These are phyloP conservation scores for Purshia tridentata DNA, from an alignment of 306 rosid genomes.

Conservation along the genomic window DNA sequence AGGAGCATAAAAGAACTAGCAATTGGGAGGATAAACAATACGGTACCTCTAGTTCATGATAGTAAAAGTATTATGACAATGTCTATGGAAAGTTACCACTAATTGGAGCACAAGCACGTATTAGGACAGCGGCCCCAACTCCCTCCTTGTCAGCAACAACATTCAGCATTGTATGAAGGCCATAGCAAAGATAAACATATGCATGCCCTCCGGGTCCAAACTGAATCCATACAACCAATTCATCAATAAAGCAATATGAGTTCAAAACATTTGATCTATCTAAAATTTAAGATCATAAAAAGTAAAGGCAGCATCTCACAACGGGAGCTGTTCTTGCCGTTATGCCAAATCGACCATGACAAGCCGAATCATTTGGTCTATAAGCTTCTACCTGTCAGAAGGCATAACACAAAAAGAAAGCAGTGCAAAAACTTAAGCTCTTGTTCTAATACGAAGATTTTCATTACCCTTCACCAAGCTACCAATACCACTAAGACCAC, in stretches of 20 bases:
- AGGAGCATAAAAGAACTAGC: not conserved
- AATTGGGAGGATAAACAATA: not conserved
- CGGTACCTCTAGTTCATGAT: not conserved
- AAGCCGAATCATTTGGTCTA: constrained; percentile 79
- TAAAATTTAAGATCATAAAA: not conserved
- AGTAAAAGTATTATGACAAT: not conserved
- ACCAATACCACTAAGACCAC: not conserved
- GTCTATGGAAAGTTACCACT: constrained; percentile 44
- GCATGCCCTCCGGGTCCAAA: constrained; percentile 96
- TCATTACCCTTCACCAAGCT: not conserved
- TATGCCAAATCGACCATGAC: constrained; percentile 86
- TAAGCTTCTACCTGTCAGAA: constrained; percentile 80
- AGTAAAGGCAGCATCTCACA: constrained; percentile 46
- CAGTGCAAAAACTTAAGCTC: too few species aligned
- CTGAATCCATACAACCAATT: constrained; percentile 37
- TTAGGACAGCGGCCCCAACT: constrained; percentile 78
- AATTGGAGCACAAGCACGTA: constrained; percentile 93
- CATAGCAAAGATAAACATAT: constrained; percentile 83
- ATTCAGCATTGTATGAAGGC: constrained; percentile 75
- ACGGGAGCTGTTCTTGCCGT: constrained; percentile 90
- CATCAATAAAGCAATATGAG: not conserved
- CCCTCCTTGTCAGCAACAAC: constrained; percentile 93
- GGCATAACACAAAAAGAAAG: not conserved
- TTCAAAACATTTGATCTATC: not conserved
- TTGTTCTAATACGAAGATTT: not conserved